Evolutionary conservation across 2,329 filamentous ascomycete genomes (phyloP).

Genomic region (Ophiosphaerella narmari): DNA sequence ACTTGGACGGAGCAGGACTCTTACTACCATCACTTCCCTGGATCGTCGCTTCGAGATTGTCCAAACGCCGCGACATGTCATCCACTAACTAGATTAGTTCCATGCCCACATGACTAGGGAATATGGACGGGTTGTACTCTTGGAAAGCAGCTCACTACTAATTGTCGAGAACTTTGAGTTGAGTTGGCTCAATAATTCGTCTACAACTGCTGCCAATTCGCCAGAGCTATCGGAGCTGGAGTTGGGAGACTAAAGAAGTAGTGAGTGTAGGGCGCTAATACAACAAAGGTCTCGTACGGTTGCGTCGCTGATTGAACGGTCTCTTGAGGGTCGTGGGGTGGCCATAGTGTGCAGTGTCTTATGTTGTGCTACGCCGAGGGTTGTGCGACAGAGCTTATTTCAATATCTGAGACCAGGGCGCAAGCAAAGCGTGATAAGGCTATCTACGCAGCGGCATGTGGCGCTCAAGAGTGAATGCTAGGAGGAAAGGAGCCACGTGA

Average conservation of each 20-base stretch:
- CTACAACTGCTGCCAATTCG: conserved; percentile 78
- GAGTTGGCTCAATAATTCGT: conserved; percentile 82
- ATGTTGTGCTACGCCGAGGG: not conserved
- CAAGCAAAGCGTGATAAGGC: no score
- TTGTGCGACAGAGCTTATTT: not conserved
- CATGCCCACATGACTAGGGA: not conserved
- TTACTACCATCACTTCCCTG: conserved; percentile 56
- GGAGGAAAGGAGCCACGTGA: conserved; percentile 23
- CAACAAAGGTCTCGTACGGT: conserved; percentile 11
- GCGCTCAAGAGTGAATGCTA: conserved; percentile 14
- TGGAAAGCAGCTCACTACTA: conserved; percentile 84
- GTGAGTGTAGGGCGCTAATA: not conserved
- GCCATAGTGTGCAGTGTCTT: conserved; percentile 17
- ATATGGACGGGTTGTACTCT: conserved; percentile 64
- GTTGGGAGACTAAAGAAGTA: conserved; percentile 18
- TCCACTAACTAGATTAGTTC: conserved; percentile 68
- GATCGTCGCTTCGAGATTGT: conserved; percentile 78
- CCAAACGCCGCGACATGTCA: conserved; percentile 85
- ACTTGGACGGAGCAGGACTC: conserved; percentile 31
- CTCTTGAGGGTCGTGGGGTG: conserved; percentile 21
- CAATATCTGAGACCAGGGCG: no score
- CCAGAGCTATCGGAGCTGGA: conserved; percentile 44
- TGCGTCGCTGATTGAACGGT: conserved; percentile 29
- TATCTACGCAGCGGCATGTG: not conserved
- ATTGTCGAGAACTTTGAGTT: conserved; percentile 84